Evolutionary conservation across 371 early-diverging fungal species (phyloP), one percentile per base, ranked within the genome.

Genomic region (Paraphysoderma sedebokerense): DNA sequence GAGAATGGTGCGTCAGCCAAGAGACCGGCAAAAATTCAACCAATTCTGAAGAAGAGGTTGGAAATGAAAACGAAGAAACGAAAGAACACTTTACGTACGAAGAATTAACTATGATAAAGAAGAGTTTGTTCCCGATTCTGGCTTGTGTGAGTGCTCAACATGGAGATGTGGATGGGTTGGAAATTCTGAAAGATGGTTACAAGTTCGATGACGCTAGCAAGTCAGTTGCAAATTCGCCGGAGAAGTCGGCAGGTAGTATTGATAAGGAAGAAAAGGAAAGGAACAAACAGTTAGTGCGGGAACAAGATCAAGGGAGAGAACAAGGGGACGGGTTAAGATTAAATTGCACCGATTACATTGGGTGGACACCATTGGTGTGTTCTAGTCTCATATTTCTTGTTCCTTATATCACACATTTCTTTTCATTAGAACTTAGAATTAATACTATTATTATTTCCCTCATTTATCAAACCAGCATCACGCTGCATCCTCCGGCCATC

Each of bases 301-400:
- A n/a, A n/a, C n/a, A n/a, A n/a, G n/a, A n/a, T n/a, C n/a, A n/a
- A n/a, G n/a, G n/a, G n/a, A n/a, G n/a, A n/a, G n/a, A n/a, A n/a
- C n/a, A n/a, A 11, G 61, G 59, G 11, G 41, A 47, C 26, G 42
- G 42, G 20, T 52, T 73, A 15, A 72, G 76, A 15, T 53, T 83
- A 38, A 90, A 82, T 50, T 72, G 81, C 44, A 76, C 78, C 9
- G 92, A 92, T 63, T 91, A 88, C 61, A 83, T 82, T 36, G 90
- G 92, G 2, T 70, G 83, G 31, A 77, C 82, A 1, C 85, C 85
- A 0, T 59, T 83, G 8, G 54, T 50, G 56, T 57, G 34, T 28
- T 32, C 4, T n/a, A 15, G 11, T 19, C 27, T 19, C 35, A 17
- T 15, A 8, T 44, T 27, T 31, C 12, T 17, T 23, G 13, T 26